Evolutionary conservation across 176 grass and related monocot genomes (phyloP), one percentile per base, ranked within the genome.

Genomic region (Otatea glauca): DNA sequence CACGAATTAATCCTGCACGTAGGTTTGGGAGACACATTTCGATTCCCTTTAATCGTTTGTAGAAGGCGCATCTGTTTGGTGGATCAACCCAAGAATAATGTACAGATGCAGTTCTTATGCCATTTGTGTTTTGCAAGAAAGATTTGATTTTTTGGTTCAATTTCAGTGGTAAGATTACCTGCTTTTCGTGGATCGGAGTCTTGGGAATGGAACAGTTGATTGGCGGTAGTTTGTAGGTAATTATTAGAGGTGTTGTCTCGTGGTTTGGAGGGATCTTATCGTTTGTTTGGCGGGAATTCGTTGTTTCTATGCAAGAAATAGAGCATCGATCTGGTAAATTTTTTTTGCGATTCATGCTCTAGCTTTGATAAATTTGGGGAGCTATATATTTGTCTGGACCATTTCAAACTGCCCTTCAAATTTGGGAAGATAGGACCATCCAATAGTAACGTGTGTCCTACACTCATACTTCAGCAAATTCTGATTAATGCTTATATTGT

Each of bases 241-340:
- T 51, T n/a, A 25, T 51, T 29, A 21, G 4, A n/a, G 27, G 18
- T 41, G 25, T 27, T 66, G 5, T 24, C 68, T 53, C 39, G 49
- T 87, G 74, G 73, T 74, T 71, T 6, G 54, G 67, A 79, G 59
- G 41, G 61, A 80, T 68, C 50, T 45, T 20, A 50, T 3, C 68
- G 27, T 73, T 83, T 1, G 59, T 64, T 76, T 78, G 27, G 9
- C 15, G 7, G 45, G 13, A 55, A 11, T 58, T 82, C 0, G 16
- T 54, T 86, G 41, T 79, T 58, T 47, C 49, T 41, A 58, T 72
- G 20, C 29, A 13, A 49, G 12, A 45, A 17, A 8, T 32, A 42
- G 41, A 48, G 4, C 47, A 32, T 83, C 74, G 88, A 87, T 90
- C 89, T 87, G 68, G 68, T 37, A 54, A 73, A 65, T 34, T 34